Evolutionary conservation across 768 basidiomycete species (phyloP).

Genomic region (Suillus subluteus): DNA sequence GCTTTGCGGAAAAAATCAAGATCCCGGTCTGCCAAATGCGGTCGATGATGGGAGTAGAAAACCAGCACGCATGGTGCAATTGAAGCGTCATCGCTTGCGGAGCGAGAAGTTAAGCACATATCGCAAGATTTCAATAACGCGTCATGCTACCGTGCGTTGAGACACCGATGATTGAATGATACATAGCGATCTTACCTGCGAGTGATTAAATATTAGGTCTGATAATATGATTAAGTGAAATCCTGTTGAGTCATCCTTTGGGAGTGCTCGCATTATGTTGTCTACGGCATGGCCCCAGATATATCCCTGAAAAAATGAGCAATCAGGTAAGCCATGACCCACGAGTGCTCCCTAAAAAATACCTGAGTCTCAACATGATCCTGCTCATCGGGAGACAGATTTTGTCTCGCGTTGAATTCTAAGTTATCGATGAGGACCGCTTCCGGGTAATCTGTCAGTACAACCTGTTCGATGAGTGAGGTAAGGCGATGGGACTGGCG

Average conservation of each 20-base stretch:
- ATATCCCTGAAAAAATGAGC: slow-evolving; percentile 58
- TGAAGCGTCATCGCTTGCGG: slow-evolving; percentile 23
- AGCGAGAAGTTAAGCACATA: slow-evolving; percentile 34
- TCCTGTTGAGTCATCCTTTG: slow-evolving; percentile 26
- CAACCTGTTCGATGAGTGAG: slow-evolving; percentile 51
- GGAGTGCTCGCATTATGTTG: slow-evolving; percentile 31
- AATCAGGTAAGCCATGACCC: slow-evolving; percentile 6
- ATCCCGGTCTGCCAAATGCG: slow-evolving; percentile 80
- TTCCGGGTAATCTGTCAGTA: slow-evolving; percentile 95
- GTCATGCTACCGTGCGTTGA: slow-evolving; percentile 60
- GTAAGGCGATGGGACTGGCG: not conserved
- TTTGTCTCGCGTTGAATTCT: slow-evolving; percentile 62
- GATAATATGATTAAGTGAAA: slow-evolving; percentile 89
- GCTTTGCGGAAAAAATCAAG: slow-evolving; percentile 81
- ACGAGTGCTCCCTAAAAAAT: slow-evolving; percentile 28
- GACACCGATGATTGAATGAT: not conserved
- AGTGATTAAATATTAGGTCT: slow-evolving; percentile 94
- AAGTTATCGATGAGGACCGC: slow-evolving; percentile 75
- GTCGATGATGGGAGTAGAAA: slow-evolving; percentile 89
- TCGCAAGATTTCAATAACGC: slow-evolving; percentile 80
- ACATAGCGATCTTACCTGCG: slow-evolving; percentile 58
- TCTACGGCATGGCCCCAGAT: slow-evolving; percentile 73
- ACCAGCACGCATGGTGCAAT: slow-evolving; percentile 59
- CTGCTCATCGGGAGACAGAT: slow-evolving; percentile 41
- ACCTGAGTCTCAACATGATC: slow-evolving; percentile 37